A percentile compares a stretch with the other conserved stretches of the same genome.
These are phyloP conservation scores for Leucoagaricus sp. DNA, from an alignment of 1,284 basidiomycete genomes.

Conservation along the genomic window DNA sequence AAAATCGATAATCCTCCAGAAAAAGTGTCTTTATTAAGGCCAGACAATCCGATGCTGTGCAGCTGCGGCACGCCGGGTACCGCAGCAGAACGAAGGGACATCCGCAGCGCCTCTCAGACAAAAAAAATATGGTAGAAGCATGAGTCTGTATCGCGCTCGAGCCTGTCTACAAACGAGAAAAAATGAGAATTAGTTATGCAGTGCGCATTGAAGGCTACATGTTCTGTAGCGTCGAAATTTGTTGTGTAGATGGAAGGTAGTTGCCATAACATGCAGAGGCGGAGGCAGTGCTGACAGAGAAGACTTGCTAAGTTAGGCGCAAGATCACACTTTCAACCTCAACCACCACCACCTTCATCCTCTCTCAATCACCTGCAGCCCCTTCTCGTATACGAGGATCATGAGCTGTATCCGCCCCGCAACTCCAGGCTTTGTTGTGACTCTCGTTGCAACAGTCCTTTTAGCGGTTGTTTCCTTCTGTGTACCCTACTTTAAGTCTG, in stretches of 20 bases:
- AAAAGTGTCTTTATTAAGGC: too few species aligned
- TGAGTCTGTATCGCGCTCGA: background rate
- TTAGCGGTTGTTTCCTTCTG: conserved; percentile 85
- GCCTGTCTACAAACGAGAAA: background rate
- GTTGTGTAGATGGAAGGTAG: background rate
- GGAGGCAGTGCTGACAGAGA: conserved; percentile 9
- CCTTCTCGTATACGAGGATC: conserved; percentile 5
- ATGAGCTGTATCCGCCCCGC: conserved; percentile 74
- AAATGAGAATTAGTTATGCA: background rate
- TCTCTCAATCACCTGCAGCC: background rate
- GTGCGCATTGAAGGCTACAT: background rate
- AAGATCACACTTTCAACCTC: conserved; percentile 11
- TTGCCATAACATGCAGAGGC: background rate
- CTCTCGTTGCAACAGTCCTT: conserved; percentile 70
- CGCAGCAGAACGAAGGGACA: background rate
- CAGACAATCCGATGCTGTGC: background rate
- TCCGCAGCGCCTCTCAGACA: background rate
- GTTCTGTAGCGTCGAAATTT: background rate
- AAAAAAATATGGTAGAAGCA: background rate
- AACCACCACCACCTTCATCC: background rate
- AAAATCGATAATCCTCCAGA: too few species aligned
- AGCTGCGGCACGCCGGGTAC: background rate
- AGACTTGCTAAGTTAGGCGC: background rate
- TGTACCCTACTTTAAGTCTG: conserved; percentile 81
- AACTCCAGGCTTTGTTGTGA: conserved; percentile 83